These are phyloP conservation scores for Apiotrichum gracile DNA, from an alignment of 1,284 basidiomycete species.

Conservation along the genomic window DNA sequence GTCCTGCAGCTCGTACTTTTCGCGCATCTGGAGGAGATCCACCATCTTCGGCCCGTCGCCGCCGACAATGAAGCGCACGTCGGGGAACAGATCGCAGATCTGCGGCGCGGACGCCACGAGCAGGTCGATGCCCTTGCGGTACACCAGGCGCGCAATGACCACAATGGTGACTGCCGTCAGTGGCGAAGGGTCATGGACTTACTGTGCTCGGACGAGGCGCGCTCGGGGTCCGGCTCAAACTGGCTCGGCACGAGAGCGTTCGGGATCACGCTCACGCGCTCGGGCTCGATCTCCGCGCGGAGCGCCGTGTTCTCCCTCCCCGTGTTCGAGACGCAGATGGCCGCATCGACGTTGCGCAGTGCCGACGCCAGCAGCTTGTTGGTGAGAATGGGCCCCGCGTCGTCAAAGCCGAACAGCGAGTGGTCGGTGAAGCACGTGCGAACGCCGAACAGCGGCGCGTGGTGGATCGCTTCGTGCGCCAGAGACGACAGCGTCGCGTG, in stretches of 20 bases:
- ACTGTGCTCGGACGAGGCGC: constrained; percentile 58
- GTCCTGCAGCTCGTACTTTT: constrained; percentile 82
- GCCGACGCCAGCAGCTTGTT: constrained; percentile 89
- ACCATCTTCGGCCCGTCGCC: constrained; percentile 95
- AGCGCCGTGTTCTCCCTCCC: constrained; percentile 94
- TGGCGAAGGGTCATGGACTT: constrained; percentile 25
- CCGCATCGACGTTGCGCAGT: constrained; percentile 83
- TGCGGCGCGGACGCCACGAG: constrained; percentile 85
- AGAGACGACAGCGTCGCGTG: constrained; percentile 86
- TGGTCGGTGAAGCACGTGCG: constrained; percentile 93
- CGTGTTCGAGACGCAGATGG: constrained; percentile 96
- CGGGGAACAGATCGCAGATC: constrained; percentile 75
- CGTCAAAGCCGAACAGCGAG: constrained; percentile 90
- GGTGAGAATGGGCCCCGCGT: constrained; percentile 91
- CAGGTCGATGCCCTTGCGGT: constrained; percentile 94
- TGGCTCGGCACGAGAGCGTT: constrained; percentile 86
- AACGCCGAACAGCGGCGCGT: constrained; percentile 69
- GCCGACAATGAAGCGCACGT: constrained; percentile 83
- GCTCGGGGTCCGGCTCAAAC: constrained; percentile 62
- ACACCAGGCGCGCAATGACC: constrained; percentile 88
- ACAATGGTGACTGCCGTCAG: constrained; percentile 73
- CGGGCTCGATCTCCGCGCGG: constrained; percentile 67
- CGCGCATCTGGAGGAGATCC: constrained; percentile 91
- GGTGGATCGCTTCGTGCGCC: constrained; percentile 86
- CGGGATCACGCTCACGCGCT: constrained; percentile 81